These are phyloP conservation scores for Strobilomyces echinocephalus DNA, from an alignment of 768 basidiomycete species.

Conservation along the genomic window DNA sequence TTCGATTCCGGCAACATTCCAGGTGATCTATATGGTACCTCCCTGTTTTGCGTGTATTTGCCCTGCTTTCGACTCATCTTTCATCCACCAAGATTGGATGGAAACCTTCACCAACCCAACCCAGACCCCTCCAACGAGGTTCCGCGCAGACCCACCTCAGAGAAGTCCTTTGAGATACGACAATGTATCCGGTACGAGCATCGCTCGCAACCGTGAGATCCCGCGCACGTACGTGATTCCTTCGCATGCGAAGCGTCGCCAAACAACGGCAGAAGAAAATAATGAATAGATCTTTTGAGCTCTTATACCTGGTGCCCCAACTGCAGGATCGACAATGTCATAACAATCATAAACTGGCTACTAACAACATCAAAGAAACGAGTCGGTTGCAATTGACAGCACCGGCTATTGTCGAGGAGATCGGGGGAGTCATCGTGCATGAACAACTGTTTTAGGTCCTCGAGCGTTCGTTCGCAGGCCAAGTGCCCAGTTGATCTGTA, in stretches of 20 bases:
- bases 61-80: background rate
- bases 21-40: constrained; percentile 87
- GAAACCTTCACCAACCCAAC: constrained; percentile 69
- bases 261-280: no score
- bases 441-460: constrained; percentile 69
- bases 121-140: constrained; percentile 61
- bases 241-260: no score
- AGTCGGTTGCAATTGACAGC: no score
- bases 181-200: no score
- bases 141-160: constrained; percentile 57
- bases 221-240: no score
- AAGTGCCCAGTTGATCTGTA: constrained; percentile 70
- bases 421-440: constrained; percentile 30
- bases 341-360: no score
- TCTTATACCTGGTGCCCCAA: no score
- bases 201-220: background rate
- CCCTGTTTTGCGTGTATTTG: background rate
- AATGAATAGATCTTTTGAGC: no score
- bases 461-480: constrained; percentile 58
- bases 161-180: constrained; percentile 46
- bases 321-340: no score
- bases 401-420: no score
- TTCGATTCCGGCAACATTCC: constrained; percentile 89
- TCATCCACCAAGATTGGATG: constrained; percentile 64
- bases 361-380: no score